These are phyloP conservation scores for Fusarium sororula DNA, from an alignment of 2,329 filamentous ascomycete species.

Conservation along the genomic window DNA sequence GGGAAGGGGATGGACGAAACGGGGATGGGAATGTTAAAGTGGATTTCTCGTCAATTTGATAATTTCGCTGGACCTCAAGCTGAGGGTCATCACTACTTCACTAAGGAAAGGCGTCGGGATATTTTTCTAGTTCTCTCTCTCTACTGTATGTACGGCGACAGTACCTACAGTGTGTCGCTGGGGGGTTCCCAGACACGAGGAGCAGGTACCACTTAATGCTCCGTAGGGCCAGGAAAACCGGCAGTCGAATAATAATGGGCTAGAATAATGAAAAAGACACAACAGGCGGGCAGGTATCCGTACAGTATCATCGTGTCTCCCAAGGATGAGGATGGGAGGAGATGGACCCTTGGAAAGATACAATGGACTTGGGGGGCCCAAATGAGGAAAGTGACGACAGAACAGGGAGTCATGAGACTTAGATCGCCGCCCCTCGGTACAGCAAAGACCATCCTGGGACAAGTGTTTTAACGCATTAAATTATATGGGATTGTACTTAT, in stretches of 20 bases:
- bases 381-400: constrained; percentile 41
- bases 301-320: constrained; percentile 2
- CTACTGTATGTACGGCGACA: constrained; percentile 9
- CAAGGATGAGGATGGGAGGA: constrained; percentile 7
- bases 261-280: neutral
- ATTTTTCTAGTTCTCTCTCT: neutral
- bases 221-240: constrained; percentile 14
- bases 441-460: neutral
- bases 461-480: constrained; percentile 7
- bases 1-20: constrained; percentile 25
- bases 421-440: constrained; percentile 29
- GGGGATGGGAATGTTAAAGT: constrained; percentile 37
- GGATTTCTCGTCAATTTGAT: constrained; percentile 37
- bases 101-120: neutral
- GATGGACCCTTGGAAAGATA: constrained; percentile 26
- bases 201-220: constrained; percentile 23
- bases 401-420: constrained; percentile 36
- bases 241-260: constrained; percentile 6
- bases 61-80: constrained; percentile 29
- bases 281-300: neutral
- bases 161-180: constrained; percentile 15
- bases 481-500: constrained; percentile 7
- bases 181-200: neutral
- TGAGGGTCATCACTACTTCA: neutral
- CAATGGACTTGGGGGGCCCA: constrained; percentile 6